Evolutionary conservation across 352 stramenopile genomes (phyloP).

Genomic region (Pythium pyrilobum): DNA sequence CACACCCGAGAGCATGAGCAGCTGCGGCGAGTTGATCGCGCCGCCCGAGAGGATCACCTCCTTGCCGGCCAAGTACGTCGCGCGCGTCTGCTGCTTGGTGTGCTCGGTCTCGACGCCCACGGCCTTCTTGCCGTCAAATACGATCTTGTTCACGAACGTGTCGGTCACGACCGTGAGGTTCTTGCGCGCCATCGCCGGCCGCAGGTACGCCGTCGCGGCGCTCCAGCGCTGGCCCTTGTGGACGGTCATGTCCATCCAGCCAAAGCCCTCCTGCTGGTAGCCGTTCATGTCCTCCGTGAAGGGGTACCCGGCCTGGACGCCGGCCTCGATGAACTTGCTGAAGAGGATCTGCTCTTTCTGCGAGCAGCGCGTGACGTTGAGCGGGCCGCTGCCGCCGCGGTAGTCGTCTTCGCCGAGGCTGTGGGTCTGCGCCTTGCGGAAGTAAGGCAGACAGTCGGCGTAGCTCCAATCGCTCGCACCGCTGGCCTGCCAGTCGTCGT

Average conservation of each 20-base stretch:
- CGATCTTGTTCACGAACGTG: conserved; percentile 78
- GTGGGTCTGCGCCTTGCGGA: conserved; percentile 80
- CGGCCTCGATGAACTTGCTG: conserved; percentile 86
- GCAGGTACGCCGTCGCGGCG: conserved; percentile 68
- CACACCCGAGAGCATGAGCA: conserved; percentile 87
- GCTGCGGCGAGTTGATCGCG: conserved; percentile 85
- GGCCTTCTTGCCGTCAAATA: conserved; percentile 78
- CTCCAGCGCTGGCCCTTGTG: conserved; percentile 80
- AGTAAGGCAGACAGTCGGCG: conserved; percentile 84
- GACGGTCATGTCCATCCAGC: conserved; percentile 89
- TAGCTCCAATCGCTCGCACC: conserved; percentile 83
- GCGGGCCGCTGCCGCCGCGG: conserved; percentile 72
- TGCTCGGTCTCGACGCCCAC: conserved; percentile 70
- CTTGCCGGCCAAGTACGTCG: conserved; percentile 62
- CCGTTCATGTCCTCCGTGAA: conserved; percentile 90
- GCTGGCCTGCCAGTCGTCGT: conserved; percentile 77
- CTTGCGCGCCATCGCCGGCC: conserved; percentile 50
- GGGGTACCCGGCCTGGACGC: conserved; percentile 77
- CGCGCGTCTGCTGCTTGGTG: conserved; percentile 46
- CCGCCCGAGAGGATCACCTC: conserved; percentile 86
- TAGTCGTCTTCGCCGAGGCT: conserved; percentile 74
- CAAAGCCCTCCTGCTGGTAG: conserved; percentile 86
- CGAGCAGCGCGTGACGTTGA: conserved; percentile 73
- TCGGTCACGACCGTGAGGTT: conserved; percentile 79
- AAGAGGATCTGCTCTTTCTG: conserved; percentile 85